phyloP scores from a whole-genome alignment of 495 filamentous ascomycete genomes.

The Hypoxylon lienhwacheense region DNA sequence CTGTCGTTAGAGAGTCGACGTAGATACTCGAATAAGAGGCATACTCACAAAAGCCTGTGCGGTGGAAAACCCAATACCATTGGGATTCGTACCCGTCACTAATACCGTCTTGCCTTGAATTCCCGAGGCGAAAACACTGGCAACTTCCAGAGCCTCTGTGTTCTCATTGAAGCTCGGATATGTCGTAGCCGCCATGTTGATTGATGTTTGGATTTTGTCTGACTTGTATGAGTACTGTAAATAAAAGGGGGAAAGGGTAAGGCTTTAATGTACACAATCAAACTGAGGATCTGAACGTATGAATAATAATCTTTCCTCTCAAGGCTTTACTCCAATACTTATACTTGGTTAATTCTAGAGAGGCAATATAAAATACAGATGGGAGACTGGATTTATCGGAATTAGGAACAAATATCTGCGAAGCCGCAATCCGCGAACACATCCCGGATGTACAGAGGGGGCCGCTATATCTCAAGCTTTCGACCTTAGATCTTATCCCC shows the following conservation, averaged over 20 bases:
- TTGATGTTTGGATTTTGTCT: neutral
- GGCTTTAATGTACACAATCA: no score
- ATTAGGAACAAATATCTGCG: neutral
- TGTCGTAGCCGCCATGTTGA: constrained; percentile 40
- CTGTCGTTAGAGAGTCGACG: constrained; percentile 1
- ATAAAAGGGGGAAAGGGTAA: neutral
- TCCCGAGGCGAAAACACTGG: constrained; percentile 40
- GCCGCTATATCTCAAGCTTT: no score
- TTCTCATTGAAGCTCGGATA: constrained; percentile 43
- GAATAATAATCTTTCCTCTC: no score
- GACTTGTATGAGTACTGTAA: neutral
- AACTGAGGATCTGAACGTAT: no score
- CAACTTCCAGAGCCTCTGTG: constrained; percentile 48
- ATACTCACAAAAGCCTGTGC: constrained; percentile 47
- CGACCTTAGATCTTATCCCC: no score
- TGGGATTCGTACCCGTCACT: constrained; percentile 47
- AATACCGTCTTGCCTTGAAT: constrained; percentile 47
- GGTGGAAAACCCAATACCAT: constrained; percentile 48
- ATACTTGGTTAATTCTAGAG: no score
- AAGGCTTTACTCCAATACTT: no score
- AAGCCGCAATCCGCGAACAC: neutral
- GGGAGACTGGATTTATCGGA: neutral
- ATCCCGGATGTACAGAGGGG: no score
- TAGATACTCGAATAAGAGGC: neutral
- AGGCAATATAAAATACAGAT: no score